Evolutionary conservation across 352 stramenopile species (phyloP).

Genomic region (Elongisporangium anandrum): DNA sequence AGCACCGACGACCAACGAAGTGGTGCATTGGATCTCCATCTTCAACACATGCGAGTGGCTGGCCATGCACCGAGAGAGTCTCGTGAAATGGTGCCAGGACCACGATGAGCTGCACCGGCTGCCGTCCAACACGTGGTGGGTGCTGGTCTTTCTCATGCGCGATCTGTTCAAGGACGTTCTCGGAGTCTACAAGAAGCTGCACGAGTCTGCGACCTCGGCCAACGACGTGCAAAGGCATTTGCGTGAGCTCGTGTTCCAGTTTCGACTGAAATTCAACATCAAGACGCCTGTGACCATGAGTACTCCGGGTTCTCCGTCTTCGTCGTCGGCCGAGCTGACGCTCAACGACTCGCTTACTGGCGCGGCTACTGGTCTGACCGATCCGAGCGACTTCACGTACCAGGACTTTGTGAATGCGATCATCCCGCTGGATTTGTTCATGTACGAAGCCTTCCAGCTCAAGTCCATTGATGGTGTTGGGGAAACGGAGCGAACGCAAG

Average conservation of each 20-base stretch:
- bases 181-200: conserved; percentile 23
- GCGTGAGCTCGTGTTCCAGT: conserved; percentile 39
- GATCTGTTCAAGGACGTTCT: conserved; percentile 47
- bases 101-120: conserved; percentile 12
- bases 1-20: conserved; percentile 4
- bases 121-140: conserved; percentile 29
- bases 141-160: conserved; percentile 39
- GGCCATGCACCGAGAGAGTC: conserved; percentile 33
- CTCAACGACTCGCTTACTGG: conserved; percentile 4
- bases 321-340: neutral
- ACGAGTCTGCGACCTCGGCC: conserved; percentile 19
- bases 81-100: conserved; percentile 36
- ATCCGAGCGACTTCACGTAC: conserved; percentile 44
- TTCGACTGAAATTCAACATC: conserved; percentile 50
- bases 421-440: conserved; percentile 42
- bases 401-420: conserved; percentile 49
- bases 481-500: conserved; percentile 24
- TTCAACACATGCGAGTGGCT: conserved; percentile 40
- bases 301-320: neutral
- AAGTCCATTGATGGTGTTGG: conserved; percentile 39
- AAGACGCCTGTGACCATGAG: conserved; percentile 12
- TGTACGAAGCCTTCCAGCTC: conserved; percentile 55
- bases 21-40: conserved; percentile 30
- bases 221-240: conserved; percentile 39
- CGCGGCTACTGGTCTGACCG: too few relatives aligned